Evolutionary conservation across 2,329 filamentous ascomycete species (phyloP).

Genomic region (Sordariomycetes sp.): DNA sequence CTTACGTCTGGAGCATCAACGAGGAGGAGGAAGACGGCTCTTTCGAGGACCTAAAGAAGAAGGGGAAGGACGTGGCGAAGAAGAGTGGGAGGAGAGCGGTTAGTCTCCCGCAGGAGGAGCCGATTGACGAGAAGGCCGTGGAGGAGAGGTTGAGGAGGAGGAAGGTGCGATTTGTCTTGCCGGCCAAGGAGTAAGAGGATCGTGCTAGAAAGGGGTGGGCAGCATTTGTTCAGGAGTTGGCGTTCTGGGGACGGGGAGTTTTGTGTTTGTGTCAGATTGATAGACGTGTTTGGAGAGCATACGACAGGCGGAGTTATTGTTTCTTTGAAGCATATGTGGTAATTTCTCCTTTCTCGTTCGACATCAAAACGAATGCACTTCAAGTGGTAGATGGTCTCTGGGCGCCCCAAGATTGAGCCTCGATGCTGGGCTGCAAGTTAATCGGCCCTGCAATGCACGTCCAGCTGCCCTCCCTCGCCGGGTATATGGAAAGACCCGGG

Average conservation of each 20-base stretch:
- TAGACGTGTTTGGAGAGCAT: neutral
- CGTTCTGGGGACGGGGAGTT: neutral
- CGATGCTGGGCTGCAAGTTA: too few species aligned
- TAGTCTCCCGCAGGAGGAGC: neutral
- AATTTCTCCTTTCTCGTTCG: neutral
- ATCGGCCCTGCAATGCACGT: too few species aligned
- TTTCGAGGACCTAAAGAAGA: neutral
- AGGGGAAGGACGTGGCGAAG: neutral
- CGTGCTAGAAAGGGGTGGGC: neutral
- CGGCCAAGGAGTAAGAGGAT: neutral
- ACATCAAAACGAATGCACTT: neutral
- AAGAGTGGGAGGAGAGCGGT: neutral
- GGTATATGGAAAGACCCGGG: neutral
- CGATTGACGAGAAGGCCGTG: neutral
- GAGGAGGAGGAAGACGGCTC: conserved; percentile 1
- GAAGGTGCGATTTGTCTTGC: conserved; percentile 3
- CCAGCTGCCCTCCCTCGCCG: too few species aligned
- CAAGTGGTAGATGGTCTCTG: too few species aligned
- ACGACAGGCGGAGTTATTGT: neutral
- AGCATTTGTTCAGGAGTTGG: neutral
- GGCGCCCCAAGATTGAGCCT: too few species aligned
- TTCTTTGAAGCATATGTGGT: neutral
- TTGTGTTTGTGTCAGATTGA: neutral
- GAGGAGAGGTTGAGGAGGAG: neutral
- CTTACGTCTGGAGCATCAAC: conserved; percentile 2